Evolutionary conservation across 192 early-diverging fungal genomes (phyloP).

Genomic region (Backusella psychrophila): DNA sequence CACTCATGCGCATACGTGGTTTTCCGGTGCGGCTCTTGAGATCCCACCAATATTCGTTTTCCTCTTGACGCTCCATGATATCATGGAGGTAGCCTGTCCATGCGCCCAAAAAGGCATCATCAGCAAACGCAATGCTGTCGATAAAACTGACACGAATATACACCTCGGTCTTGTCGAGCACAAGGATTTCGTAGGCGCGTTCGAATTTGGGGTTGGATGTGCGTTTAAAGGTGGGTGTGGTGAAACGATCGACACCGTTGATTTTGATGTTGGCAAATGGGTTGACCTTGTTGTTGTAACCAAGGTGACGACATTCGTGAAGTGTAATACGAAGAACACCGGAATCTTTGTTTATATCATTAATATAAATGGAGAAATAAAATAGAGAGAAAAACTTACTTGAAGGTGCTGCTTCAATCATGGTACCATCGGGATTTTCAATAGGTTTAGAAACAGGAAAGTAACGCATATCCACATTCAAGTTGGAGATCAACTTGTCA

Average conservation of each 20-base stretch:
- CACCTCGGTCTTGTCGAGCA: conserved; percentile 59
- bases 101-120: conserved; percentile 35
- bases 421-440: conserved; percentile 40
- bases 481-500: conserved; percentile 27
- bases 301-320: conserved; percentile 52
- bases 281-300: conserved; percentile 31
- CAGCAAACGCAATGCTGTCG: conserved; percentile 51
- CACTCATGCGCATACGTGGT: conserved; percentile 32
- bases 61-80: conserved; percentile 25
- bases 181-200: conserved; percentile 58
- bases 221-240: conserved; percentile 62
- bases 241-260: conserved; percentile 42
- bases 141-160: conserved; percentile 56
- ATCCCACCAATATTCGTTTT: conserved; percentile 34
- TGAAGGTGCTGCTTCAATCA: conserved; percentile 44
- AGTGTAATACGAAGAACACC: conserved; percentile 61
- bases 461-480: conserved; percentile 35
- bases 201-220: conserved; percentile 80
- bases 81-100: conserved; percentile 37
- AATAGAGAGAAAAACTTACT: conserved; percentile 27
- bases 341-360: conserved; percentile 31
- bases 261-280: conserved; percentile 50
- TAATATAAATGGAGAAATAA: no score
- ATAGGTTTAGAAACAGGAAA: conserved; percentile 42
- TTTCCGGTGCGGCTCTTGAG: neutral